Conservation (phyloP, 2,329 filamentous ascomycete genomes). For the Curvularia lunata region DNA sequence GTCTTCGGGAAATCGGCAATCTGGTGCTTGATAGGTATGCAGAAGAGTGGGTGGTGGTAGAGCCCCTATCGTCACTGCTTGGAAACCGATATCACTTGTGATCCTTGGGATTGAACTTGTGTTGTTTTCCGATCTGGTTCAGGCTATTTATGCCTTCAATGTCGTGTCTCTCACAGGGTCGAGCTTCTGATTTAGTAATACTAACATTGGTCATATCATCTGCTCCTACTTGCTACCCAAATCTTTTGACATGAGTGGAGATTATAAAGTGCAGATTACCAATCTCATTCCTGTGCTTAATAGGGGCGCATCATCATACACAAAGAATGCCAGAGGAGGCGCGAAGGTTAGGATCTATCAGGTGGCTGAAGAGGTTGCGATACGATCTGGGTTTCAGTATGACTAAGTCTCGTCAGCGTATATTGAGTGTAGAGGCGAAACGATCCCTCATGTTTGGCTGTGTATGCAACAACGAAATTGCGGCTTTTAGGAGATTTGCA, state of each 20-base stretch:
- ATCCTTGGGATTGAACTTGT: not conserved
- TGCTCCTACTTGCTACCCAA: not conserved
- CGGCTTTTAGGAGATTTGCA: not conserved
- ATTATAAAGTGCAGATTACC: too few species aligned
- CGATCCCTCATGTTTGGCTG: not conserved
- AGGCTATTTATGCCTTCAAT: not conserved
- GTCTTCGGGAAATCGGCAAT: not conserved
- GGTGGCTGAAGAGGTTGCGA: not conserved
- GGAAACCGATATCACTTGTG: not conserved
- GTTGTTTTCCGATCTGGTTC: not conserved
- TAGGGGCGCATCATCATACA: not conserved
- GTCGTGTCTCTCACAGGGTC: not conserved
- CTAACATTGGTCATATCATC: not conserved
- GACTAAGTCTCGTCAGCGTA: not conserved
- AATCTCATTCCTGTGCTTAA: not conserved
- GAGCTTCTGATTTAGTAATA: not conserved
- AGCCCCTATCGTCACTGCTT: not conserved
- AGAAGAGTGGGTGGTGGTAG: not conserved
- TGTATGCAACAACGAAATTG: not conserved
- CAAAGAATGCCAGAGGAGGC: not conserved
- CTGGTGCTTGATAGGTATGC: not conserved
- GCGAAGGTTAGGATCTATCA: not conserved
- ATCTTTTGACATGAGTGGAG: not conserved
- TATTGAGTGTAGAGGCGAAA: not conserved
- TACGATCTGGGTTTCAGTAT: not conserved